Percentiles rank a stretch among this genome's conserved stretches.
Conservation (phyloP, 2,329 filamentous ascomycete genomes). For the Fusarium buxicola region DNA sequence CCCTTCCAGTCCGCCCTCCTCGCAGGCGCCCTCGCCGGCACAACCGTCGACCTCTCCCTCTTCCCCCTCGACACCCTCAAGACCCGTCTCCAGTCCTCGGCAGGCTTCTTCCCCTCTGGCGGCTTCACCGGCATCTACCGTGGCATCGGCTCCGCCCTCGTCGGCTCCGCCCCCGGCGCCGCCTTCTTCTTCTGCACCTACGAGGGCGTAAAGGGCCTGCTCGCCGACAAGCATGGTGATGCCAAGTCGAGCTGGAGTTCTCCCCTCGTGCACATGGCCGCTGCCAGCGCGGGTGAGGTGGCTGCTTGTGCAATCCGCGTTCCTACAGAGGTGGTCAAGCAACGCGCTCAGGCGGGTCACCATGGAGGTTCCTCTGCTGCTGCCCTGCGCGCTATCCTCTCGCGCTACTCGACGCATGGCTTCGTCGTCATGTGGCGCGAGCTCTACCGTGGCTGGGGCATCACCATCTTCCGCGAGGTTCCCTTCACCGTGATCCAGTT, state of each 20-base stretch:
- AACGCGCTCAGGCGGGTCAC: conserved; percentile 90
- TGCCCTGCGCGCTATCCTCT: conserved; percentile 77
- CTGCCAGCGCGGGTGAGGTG: conserved; percentile 87
- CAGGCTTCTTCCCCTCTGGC: conserved; percentile 82
- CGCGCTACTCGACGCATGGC: conserved; percentile 57
- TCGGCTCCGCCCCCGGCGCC: conserved; percentile 92
- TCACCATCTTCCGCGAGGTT: conserved; percentile 95
- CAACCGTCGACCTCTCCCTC: conserved; percentile 95
- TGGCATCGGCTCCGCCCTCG: conserved; percentile 87
- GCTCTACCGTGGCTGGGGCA: conserved; percentile 90
- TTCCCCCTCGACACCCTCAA: conserved; percentile 99
- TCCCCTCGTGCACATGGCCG: conserved; percentile 78
- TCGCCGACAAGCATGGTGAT: conserved; percentile 51
- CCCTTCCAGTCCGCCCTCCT: conserved; percentile 71
- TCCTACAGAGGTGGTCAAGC: conserved; percentile 97
- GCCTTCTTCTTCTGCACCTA: conserved; percentile 98
- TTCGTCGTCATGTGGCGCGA: conserved; percentile 77
- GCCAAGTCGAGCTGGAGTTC: conserved; percentile 39
- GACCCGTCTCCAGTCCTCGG: conserved; percentile 89
- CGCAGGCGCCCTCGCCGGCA: conserved; percentile 92
- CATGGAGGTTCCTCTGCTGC: conserved; percentile 76
- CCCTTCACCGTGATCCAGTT: conserved; percentile 98
- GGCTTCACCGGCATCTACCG: conserved; percentile 94
- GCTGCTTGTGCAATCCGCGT: conserved; percentile 93
- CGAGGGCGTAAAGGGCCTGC: conserved; percentile 75